phyloP scores from a whole-genome alignment of 164 flowering plant genomes.

The Platanus orientalis region DNA sequence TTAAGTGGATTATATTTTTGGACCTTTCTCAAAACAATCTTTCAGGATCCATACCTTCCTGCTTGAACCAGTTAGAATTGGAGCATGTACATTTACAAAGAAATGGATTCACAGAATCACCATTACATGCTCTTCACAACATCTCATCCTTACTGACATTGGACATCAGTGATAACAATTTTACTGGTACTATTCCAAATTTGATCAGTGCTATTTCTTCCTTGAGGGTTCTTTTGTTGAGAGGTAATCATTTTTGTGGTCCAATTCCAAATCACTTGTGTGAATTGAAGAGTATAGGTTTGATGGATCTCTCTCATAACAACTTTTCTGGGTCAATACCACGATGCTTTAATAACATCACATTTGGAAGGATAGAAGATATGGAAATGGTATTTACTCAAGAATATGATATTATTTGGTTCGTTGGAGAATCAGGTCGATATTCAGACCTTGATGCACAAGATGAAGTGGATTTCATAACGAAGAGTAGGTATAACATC shows the following conservation, averaged over 20 bases:
- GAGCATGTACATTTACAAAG: neutral
- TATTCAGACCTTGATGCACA: neutral
- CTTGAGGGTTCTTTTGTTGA: neutral
- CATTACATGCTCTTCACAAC: neutral
- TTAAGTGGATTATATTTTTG: neutral
- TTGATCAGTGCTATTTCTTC: neutral
- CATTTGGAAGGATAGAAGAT: neutral
- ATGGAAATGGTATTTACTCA: neutral
- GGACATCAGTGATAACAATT: neutral
- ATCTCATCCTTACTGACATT: neutral
- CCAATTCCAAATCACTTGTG: constrained; percentile 1
- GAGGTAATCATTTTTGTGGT: constrained; percentile 1
- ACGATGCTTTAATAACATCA: constrained; percentile 1
- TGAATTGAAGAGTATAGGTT: neutral
- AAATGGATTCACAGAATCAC: constrained; percentile 6
- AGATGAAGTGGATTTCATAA: constrained; percentile 9
- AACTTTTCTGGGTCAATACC: constrained; percentile 4
- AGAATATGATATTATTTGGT: too few species aligned
- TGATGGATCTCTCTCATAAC: constrained; percentile 8
- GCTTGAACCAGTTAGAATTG: neutral
- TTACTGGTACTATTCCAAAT: constrained; percentile 3
- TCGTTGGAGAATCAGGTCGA: neutral
- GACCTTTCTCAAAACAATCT: neutral
- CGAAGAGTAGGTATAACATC: constrained; percentile 7
- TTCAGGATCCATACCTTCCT: constrained; percentile 5